Percentiles rank a stretch among this genome's conserved stretches.
Conservation (phyloP, 2,329 filamentous ascomycete genomes). For the Knufia fluminis region DNA sequence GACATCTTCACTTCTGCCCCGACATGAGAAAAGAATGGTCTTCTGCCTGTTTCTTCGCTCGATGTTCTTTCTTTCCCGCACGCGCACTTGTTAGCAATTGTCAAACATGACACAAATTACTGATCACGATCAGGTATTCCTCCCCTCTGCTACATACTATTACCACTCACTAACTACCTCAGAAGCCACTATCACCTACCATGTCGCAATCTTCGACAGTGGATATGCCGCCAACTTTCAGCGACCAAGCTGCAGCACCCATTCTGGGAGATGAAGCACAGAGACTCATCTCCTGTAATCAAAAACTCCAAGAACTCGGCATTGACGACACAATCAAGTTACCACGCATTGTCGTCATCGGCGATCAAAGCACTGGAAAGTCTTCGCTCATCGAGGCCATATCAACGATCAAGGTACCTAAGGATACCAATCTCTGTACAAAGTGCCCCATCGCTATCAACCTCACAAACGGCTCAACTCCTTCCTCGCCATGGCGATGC, state of each 20-base stretch:
- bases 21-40: not conserved
- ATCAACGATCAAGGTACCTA: conserved; percentile 59
- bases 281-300: conserved; percentile 4
- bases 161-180: not conserved
- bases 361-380: conserved; percentile 79
- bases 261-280: conserved; percentile 2
- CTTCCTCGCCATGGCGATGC: conserved; percentile 51
- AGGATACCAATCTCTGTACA: conserved; percentile 65
- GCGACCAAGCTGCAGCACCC: not conserved
- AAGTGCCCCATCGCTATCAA: conserved; percentile 73
- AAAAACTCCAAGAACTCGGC: conserved; percentile 6
- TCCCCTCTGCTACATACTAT: not conserved
- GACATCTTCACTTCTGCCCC: not conserved
- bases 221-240: not conserved
- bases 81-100: not conserved
- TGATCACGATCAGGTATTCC: not conserved
- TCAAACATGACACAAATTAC: not conserved
- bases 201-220: not conserved
- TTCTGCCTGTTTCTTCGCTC: not conserved
- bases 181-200: not conserved
- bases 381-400: conserved; percentile 57
- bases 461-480: conserved; percentile 46
- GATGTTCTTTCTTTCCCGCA: not conserved
- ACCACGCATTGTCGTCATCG: conserved; percentile 7
- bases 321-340: conserved; percentile 9